A percentile compares a stretch with the other conserved stretches of the same genome.
Evolutionary conservation across 2,329 filamentous ascomycete genomes (phyloP).

Genomic region (Colletotrichum sp.): DNA sequence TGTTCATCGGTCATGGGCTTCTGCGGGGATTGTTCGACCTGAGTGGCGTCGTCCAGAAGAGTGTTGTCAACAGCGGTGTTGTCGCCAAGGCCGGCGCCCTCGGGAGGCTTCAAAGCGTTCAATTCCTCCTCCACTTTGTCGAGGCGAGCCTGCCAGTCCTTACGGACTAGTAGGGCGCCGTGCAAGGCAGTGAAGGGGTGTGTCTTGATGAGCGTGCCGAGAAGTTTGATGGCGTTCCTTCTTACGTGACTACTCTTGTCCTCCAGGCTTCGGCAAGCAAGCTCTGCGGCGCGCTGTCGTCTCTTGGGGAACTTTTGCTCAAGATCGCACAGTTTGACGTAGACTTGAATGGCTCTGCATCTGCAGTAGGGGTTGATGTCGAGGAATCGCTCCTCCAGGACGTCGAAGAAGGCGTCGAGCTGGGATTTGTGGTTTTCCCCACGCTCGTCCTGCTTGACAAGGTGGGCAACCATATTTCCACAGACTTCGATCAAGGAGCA

Average conservation of each 20-base stretch:
- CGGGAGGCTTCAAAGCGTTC: constrained; percentile 79
- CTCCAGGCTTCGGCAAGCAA: constrained; percentile 87
- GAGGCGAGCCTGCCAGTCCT: constrained; percentile 84
- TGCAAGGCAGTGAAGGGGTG: constrained; percentile 95
- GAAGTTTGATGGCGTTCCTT: constrained; percentile 90
- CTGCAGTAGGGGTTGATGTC: constrained; percentile 97
- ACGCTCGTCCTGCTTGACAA: constrained; percentile 89
- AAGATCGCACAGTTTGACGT: constrained; percentile 89
- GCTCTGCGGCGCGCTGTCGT: constrained; percentile 83
- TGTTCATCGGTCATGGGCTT: constrained; percentile 79
- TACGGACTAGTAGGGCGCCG: constrained; percentile 81
- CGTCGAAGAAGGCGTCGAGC: constrained; percentile 95
- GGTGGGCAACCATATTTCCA: constrained; percentile 89
- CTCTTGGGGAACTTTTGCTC: constrained; percentile 95
- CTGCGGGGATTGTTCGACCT: constrained; percentile 68
- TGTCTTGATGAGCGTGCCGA: constrained; percentile 87
- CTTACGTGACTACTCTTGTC: constrained; percentile 99
- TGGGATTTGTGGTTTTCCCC: constrained; percentile 94
- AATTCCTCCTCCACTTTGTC: constrained; percentile 85
- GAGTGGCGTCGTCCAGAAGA: constrained; percentile 87
- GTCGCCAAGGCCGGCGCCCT: constrained; percentile 73
- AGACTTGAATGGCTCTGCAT: constrained; percentile 91
- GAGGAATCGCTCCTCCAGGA: constrained; percentile 92
- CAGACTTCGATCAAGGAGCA: constrained; percentile 96
- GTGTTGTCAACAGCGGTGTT: constrained; percentile 77